These are phyloP conservation scores for Filosporella fistucella DNA, from an alignment of 495 filamentous ascomycete genomes.

Conservation along the genomic window DNA sequence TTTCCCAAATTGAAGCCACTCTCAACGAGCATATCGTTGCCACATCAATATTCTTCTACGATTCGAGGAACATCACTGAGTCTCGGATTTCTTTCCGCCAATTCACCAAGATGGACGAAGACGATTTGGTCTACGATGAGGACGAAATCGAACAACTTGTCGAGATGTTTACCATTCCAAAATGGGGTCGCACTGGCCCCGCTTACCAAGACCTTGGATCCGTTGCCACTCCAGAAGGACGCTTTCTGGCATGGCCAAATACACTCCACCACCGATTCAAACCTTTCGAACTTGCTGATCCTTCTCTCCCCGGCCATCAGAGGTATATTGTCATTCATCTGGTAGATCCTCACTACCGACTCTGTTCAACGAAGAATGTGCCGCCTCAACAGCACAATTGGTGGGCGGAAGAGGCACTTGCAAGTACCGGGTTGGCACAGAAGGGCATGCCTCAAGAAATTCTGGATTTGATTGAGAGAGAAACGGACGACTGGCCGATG, in stretches of 20 bases:
- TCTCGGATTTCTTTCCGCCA: conserved; percentile 48
- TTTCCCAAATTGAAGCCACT: conserved; percentile 23
- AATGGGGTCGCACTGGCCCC: neutral
- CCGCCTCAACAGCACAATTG: conserved; percentile 38
- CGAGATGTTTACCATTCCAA: neutral
- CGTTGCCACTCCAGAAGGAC: conserved; percentile 26
- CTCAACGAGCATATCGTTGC: conserved; percentile 52
- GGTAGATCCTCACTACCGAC: conserved; percentile 43
- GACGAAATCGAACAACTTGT: neutral
- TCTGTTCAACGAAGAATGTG: conserved; percentile 49
- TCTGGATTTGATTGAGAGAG: neutral
- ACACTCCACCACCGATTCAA: conserved; percentile 46
- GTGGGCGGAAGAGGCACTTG: conserved; percentile 26
- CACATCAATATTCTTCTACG: conserved; percentile 56
- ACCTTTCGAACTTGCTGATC: conserved; percentile 41
- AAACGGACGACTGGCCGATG: conserved; percentile 1
- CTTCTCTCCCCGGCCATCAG: conserved; percentile 44
- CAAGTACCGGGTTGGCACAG: neutral
- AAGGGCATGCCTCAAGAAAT: neutral
- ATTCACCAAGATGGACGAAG: conserved; percentile 6
- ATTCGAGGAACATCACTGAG: conserved; percentile 53
- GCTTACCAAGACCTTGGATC: conserved; percentile 27
- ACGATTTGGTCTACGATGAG: neutral
- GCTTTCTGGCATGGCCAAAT: conserved; percentile 34
- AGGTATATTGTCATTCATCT: conserved; percentile 52